Base-by-base conservation (phyloP, 2,329 filamentous ascomycete species). In the Alternaria panax region DNA sequence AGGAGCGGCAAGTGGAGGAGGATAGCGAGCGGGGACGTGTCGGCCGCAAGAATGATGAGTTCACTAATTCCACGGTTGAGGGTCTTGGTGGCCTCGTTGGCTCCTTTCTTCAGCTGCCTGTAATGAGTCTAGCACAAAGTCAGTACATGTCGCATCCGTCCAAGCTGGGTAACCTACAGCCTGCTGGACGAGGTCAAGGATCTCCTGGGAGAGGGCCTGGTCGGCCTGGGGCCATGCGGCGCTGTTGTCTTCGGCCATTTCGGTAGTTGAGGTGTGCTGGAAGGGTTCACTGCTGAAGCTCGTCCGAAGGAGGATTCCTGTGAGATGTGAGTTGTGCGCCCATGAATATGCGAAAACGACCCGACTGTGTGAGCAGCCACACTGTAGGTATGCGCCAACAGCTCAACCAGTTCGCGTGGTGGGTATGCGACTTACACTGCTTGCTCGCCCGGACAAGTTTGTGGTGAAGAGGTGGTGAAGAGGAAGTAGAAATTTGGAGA, bases 41-140 rank as follows among this genome's bases (percentile, higher is more conserved):
- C 94, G 65, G 92, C 93, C 16, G 73, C 71, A 18, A 97, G 88
- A 70, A 98, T 87, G 75, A 97, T 89, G 66, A 98, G 84, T 82
- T 98, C 94, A 69, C 88, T 88, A 64, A 94, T 93, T 82, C 94
- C 93, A 70, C 94, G 90, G 84, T 95, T 96, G 51, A 97, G 86
- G 1, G 92, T 91, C 85, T 96, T 96, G 76, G 92, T 96, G 36
- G 88, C 69, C 55, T 74, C 71, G 85, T 93, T 94, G 62, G 77
- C 85, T 4, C 72, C 74, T 65, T 76, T 76, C 66, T 72, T 74
- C 3, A 75, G 41, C 51, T 77, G 75, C 9, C 72, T 62, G 63
- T 74, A 56, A 20, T 56, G 38, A 5, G 38, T 40, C 36, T 46
- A 7, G 40, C 4, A 22, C n/a, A 7, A 47, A 47, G 12, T 47